Evolutionary conservation across 2,329 filamentous ascomycete species (phyloP).

Genomic region (Alternaria gansuensis): DNA sequence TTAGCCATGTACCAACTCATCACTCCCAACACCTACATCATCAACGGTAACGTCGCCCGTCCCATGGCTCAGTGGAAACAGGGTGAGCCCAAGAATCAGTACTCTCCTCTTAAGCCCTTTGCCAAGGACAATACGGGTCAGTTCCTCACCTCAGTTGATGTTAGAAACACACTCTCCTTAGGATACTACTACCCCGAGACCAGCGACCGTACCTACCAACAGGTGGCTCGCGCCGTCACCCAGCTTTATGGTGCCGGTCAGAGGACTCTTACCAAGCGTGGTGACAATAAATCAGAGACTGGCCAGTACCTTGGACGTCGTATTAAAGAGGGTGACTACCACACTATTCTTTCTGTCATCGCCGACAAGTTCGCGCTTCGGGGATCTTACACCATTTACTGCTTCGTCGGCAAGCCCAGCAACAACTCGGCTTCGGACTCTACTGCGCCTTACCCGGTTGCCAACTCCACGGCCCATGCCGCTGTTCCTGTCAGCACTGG

Average conservation of each 20-base stretch:
- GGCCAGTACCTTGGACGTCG: constrained; percentile 46
- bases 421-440: constrained; percentile 39
- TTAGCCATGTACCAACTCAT: constrained; percentile 83
- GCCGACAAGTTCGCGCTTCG: constrained; percentile 49
- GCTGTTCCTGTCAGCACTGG: constrained; percentile 7
- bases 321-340: constrained; percentile 48
- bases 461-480: constrained; percentile 31
- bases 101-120: constrained; percentile 57
- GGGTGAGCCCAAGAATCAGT: constrained; percentile 59
- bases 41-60: constrained; percentile 51
- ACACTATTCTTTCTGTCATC: constrained; percentile 45
- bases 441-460: constrained; percentile 27
- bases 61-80: constrained; percentile 55
- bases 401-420: constrained; percentile 46
- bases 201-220: constrained; percentile 29
- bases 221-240: constrained; percentile 42
- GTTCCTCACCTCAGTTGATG: constrained; percentile 56
- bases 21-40: constrained; percentile 74
- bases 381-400: constrained; percentile 51
- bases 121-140: constrained; percentile 50
- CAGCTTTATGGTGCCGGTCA: constrained; percentile 54
- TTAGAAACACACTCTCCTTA: constrained; percentile 54
- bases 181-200: constrained; percentile 53
- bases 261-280: constrained; percentile 43
- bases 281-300: constrained; percentile 15